A percentile compares a stretch with the other conserved stretches of the same genome.
Conservation (phyloP, 495 filamentous ascomycete species). For the Eremomyces bilateralis region DNA sequence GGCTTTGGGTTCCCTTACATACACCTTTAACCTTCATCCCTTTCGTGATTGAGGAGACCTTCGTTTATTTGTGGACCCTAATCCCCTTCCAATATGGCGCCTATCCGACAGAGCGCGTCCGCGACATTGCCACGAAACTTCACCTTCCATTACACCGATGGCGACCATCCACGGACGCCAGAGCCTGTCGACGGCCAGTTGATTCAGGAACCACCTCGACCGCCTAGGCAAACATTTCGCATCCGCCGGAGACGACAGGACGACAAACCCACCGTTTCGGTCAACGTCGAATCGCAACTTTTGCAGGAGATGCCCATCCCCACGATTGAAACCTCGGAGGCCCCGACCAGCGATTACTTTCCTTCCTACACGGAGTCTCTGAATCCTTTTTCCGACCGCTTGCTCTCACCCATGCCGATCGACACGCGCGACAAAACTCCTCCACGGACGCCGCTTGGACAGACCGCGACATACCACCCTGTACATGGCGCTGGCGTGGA, state of each 20-base stretch:
- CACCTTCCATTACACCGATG: background rate
- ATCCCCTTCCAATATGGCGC: background rate
- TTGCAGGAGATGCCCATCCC: background rate
- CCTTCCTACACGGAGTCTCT: background rate
- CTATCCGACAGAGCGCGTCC: background rate
- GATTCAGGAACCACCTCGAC: background rate
- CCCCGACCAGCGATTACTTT: background rate
- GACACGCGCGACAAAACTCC: background rate
- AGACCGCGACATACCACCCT: background rate
- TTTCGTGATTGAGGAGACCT: no score
- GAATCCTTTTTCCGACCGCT: background rate
- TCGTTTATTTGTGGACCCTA: background rate
- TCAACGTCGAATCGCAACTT: no score
- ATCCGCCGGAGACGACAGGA: no score
- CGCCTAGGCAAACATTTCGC: background rate
- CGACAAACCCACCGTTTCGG: no score
- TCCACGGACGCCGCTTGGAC: background rate
- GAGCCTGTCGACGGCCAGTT: background rate
- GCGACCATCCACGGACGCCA: background rate
- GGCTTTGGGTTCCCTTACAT: no score
- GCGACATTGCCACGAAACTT: background rate
- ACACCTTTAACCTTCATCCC: no score
- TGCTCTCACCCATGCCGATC: background rate
- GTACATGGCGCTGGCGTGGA: background rate
- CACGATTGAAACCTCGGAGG: background rate